phyloP scores from a whole-genome alignment of 257 asterid genomes.

The Paraleonurus japonicus region DNA sequence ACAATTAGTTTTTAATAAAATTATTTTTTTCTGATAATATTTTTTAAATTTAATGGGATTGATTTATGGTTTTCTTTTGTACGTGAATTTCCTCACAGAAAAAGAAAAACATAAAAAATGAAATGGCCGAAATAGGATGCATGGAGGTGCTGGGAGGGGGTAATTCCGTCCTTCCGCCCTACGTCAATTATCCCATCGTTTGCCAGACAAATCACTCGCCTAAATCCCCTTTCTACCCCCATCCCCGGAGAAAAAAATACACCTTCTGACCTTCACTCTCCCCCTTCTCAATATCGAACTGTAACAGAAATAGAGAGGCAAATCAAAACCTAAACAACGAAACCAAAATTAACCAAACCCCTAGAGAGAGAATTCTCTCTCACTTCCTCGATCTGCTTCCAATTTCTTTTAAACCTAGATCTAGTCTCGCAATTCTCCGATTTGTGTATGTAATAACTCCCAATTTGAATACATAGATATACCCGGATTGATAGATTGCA shows the following conservation, averaged over 20 bases:
- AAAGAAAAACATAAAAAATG: background rate
- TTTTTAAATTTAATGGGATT: too few species aligned
- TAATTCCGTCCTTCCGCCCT: constrained; percentile 13
- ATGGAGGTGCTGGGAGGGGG: background rate
- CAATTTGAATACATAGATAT: constrained; percentile 9
- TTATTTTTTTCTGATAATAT: too few species aligned
- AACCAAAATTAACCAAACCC: constrained; percentile 23
- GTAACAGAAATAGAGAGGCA: constrained; percentile 26
- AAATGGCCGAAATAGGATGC: background rate
- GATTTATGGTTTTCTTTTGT: too few species aligned
- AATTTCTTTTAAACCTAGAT: constrained; percentile 27
- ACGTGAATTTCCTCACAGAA: background rate
- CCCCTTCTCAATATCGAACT: constrained; percentile 12
- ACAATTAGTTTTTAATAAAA: too few species aligned
- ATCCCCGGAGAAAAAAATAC: constrained; percentile 2
- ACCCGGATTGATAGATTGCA: constrained; percentile 26
- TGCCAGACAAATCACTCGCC: background rate
- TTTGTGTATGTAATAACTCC: constrained; percentile 18
- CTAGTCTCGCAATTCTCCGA: constrained; percentile 24
- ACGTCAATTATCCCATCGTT: background rate
- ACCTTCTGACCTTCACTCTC: too few species aligned
- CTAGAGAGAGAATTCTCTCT: constrained; percentile 32
- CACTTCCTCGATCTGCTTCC: constrained; percentile 38
- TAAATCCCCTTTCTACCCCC: constrained; percentile 29
- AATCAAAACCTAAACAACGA: constrained; percentile 29